Base-by-base conservation (phyloP, 2,329 filamentous ascomycete species). In the Cladosporium oxysporum region DNA sequence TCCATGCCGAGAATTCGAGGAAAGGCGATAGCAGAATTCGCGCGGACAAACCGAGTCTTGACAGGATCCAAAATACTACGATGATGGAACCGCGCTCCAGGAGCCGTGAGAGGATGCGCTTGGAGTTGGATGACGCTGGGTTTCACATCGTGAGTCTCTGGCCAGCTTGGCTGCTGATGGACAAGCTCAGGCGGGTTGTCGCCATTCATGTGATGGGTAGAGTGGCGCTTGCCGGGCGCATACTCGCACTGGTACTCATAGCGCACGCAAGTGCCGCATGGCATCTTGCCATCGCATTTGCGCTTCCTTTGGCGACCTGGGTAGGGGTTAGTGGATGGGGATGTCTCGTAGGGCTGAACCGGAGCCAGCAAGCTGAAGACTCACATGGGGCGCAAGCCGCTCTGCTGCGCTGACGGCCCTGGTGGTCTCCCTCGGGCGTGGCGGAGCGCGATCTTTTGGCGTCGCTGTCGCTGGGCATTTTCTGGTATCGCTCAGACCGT, bases 1-100 rank as follows among this genome's bases (percentile, higher is more conserved):
- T 82, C 81, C 64, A 86, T 79, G 0, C 82, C 85, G 37, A 87
- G 74, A 35, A 81, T 81, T 52, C 84, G 76, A 1, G 86, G 80
- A 69, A 87, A 87, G 0, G 85, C 84, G 0, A 85, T 83, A 0
- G 84, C 84, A 26, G 74, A 76, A 61, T 76, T 76, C 10, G 75
- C 75, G 41, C 74, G 68, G 21, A 76, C 75, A 58, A 76, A 76
- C 1, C 75, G 73, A 16, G 74, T 76, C 68, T 76, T 76, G 58
- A 74, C 71, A 0, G 75, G 75, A 65, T 76, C 75, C 28, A 76
- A 67, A 31, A 76, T 76, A 53, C 74, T 72, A n/a, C 75, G 71
- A 59, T 76, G 75, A 37, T 76, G 75, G 62, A 76, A 76, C 1
- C 74, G 70, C 26, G 75, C 75, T 3, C 75, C 75, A 41, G 75